Evolutionary conservation across 2,329 filamentous ascomycete species (phyloP), one percentile per base, ranked within the genome.

Genomic region (Myriosclerotinia curreyana): DNA sequence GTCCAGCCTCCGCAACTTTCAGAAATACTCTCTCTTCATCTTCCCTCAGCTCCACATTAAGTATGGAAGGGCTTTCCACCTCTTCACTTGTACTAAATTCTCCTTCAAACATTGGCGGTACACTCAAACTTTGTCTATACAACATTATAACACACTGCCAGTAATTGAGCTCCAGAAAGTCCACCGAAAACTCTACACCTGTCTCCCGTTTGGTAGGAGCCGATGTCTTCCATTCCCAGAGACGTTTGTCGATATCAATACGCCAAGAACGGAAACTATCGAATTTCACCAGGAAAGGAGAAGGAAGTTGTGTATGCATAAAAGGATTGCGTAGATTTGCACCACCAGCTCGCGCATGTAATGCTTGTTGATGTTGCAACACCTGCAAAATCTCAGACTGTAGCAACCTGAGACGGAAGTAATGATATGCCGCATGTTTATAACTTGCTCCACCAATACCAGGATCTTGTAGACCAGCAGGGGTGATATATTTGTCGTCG

Each of bases 71-170:
- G 69, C 83, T 86, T 70, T 86, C 83, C 40, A 88, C 84, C 70
- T 88, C 86, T 65, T 83, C 83, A 5, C 84, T 83, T 1, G 85
- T 85, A 70, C 85, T 83, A 70, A 87, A 86, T 76, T 97, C 94
- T 62, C 87, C 87, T 62, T 93, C 91, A 65, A 98, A 86, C 72
- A 92, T 86, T 49, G 89, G 86, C 0, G 94, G 94, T 22, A 96
- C 91, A 56, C 91, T 89, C 66, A 96, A 77, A 75, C 92, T 95
- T 76, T 96, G 94, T 63, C 94, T 83, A 75, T 98, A 98, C 25
- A 98, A 83, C 88, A 97, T 92, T 69, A 97, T 96, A 66, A 98
- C 87, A 4, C 92, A 92, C 75, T 97, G 94, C 93, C 94, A 98
- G 77, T 98, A 98, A 76, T 98, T 98, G 66, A 98, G 82, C 71